Evolutionary conservation across 2,329 filamentous ascomycete genomes (phyloP), one percentile per base, ranked within the genome.

Genomic region (Paecilomyces variotii): DNA sequence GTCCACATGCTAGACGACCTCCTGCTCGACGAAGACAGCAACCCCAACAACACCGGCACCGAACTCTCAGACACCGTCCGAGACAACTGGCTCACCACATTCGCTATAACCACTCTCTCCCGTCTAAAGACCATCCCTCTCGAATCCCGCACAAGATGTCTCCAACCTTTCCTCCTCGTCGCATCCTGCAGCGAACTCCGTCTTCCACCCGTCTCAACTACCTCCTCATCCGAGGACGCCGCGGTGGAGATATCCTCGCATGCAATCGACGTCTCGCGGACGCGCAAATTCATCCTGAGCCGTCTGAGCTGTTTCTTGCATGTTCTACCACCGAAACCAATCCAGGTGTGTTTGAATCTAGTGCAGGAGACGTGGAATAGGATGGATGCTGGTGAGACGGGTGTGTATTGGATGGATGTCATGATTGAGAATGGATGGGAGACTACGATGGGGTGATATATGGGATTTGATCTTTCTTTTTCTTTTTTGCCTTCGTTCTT

Each of bases 381-480:
- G 56, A 74, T 81, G 64, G 81, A 84, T 66, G 72, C 72, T 1
- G 79, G 78, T 0, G 71, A 75, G 12, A 12, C 57, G 5, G 72
- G 79, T 28, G 72, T 76, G 3, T 83, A 82, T 66, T 84, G 81
- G 81, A 76, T 83, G 63, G 80, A 83, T 65, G 76, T 84, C 4
- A 80, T 82, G 78, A 79, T 81, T 62, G 80, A 83, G 66, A 81
- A 80, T 59, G 78, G 79, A 7, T 83, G 80, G 79, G 79, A 83
- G 67, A 83, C 80, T 12, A 78, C 83, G 27, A 80, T 82, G 77
- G 80, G 77, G 24, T 79, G 59, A 61, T 30, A 59, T 25, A 30
- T 30, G 28, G 28, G 30, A 32, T 10, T 32, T 32, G 30, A 7
- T 32, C 60, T 57, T 57, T 62, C 57, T 59, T 57, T 59, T 60